Base-by-base conservation (phyloP, 2,329 filamentous ascomycete species). In the Daldinia eschscholtzii region DNA sequence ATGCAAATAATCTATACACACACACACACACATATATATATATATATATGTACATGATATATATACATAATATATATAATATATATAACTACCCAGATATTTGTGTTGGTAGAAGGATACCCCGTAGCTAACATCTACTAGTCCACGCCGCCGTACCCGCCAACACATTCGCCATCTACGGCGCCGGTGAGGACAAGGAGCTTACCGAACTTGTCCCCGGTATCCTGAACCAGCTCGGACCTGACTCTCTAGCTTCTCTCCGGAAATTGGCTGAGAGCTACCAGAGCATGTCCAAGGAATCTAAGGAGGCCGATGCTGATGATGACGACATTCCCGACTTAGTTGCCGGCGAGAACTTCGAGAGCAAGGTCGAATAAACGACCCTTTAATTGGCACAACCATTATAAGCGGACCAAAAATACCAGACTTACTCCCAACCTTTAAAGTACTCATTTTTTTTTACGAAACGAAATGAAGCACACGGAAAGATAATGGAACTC, bases 121-220 rank as follows among this genome's bases (percentile, higher is more conserved):
- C 33, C 33, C 33, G 4, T 35, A 7, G 33, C 33, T 35, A 35
- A 35, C 33, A 35, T 42, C 18, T 15, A 18, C 57, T 76, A 99
- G 96, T 99, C 75, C 96, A 99, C 86, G 96, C 95, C 74, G 93
- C 96, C 71, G 94, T 98, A 76, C 94, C 95, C 78, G 90, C 94
- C 84, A 99, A 99, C 91, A 99, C 96, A 83, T 99, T 98, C 84
- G 96, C 96, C 85, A 97, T 99, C 87, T 99, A 98, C 88, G 96
- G 96, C 78, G 91, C 93, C 83, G 96, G 95, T 75, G 96, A 99
- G 87, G 96, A 99, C 86, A 99, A 99, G 90, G 96, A 99, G 87
- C 93, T 99, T 76, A 99, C 96, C 72, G 96, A 99, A 88, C 94
- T 99, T 78, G 96, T 99, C 75, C 96, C 96, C 79, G 96, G 96